phyloP scores from a whole-genome alignment of 2,329 filamentous ascomycete species.

The Alternaria viburni region DNA sequence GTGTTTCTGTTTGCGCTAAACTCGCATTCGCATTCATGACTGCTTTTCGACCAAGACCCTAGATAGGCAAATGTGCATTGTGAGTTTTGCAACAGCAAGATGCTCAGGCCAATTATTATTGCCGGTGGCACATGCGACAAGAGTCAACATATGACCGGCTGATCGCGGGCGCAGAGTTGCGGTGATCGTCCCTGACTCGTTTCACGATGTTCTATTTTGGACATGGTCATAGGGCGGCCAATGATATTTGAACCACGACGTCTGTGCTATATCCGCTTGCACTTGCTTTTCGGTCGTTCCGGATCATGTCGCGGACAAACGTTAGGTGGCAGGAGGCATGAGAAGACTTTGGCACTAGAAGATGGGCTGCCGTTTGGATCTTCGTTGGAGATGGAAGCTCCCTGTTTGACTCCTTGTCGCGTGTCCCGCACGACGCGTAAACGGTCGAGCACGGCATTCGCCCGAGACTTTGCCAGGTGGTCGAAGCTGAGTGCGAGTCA shows the following conservation, averaged over 20 bases:
- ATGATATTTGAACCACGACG: neutral
- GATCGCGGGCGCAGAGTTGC: neutral
- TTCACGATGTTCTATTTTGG: neutral
- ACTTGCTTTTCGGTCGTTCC: slow-evolving; percentile 9
- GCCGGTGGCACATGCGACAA: slow-evolving; percentile 1
- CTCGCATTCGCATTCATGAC: slow-evolving; percentile 17
- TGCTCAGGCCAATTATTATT: neutral
- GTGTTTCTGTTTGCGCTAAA: slow-evolving; percentile 12
- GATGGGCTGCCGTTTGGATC: slow-evolving; percentile 21
- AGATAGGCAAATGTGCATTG: neutral
- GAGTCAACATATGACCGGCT: neutral
- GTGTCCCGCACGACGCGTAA: neutral
- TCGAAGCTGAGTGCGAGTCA: slow-evolving; percentile 8
- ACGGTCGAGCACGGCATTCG: neutral
- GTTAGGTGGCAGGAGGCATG: neutral
- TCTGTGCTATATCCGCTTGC: neutral
- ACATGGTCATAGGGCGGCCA: slow-evolving; percentile 7
- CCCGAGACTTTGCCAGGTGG: neutral
- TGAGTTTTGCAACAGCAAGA: neutral
- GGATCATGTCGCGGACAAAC: neutral
- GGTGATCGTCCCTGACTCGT: slow-evolving; percentile 8
- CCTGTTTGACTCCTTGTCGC: slow-evolving; percentile 2
- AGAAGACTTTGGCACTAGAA: slow-evolving; percentile 9
- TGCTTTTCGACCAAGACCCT: slow-evolving; percentile 8
- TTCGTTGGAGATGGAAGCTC: slow-evolving; percentile 10